A percentile compares a stretch with the other conserved stretches of the same genome.
Evolutionary conservation across 2,329 filamentous ascomycete genomes (phyloP).

Genomic region (Phialophora verrucosa): DNA sequence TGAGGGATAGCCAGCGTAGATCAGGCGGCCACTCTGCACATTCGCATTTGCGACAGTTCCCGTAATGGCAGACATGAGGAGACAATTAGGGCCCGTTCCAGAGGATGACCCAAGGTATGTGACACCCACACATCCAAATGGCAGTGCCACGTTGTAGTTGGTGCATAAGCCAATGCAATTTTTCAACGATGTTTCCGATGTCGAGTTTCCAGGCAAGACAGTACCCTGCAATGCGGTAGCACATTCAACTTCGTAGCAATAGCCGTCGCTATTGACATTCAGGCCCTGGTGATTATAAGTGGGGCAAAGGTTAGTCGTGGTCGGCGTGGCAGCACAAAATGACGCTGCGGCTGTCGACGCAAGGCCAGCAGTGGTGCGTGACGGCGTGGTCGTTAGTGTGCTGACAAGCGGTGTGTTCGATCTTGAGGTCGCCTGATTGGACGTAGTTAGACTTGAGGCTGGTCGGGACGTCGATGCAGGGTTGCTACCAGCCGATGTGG

Average conservation of each 20-base stretch:
- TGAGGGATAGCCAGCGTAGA: slow-evolving; percentile 32
- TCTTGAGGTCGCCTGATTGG: slow-evolving; percentile 6
- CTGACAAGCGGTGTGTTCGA: slow-evolving; percentile 47
- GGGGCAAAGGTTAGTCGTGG: slow-evolving; percentile 29
- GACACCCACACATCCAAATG: slow-evolving; percentile 34
- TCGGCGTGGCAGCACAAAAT: slow-evolving; percentile 26
- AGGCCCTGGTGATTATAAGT: slow-evolving; percentile 32
- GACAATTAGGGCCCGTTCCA: slow-evolving; percentile 28
- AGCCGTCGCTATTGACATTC: slow-evolving; percentile 33
- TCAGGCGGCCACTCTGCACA: slow-evolving; percentile 25
- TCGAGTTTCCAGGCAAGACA: slow-evolving; percentile 26
- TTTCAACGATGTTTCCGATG: slow-evolving; percentile 23
- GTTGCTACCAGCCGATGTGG: neutral
- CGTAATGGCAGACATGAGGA: slow-evolving; percentile 26
- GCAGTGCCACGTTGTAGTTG: slow-evolving; percentile 33
- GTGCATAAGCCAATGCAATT: slow-evolving; percentile 30
- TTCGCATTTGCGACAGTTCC: slow-evolving; percentile 17
- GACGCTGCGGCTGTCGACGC: slow-evolving; percentile 16
- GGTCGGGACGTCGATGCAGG: neutral
- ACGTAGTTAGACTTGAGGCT: slow-evolving; percentile 2
- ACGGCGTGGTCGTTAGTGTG: slow-evolving; percentile 49
- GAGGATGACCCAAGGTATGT: slow-evolving; percentile 19
- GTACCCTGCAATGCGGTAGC: slow-evolving; percentile 25
- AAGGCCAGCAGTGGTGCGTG: slow-evolving; percentile 40
- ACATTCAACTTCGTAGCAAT: slow-evolving; percentile 35